Conservation (phyloP, 2,329 filamentous ascomycete genomes). For the Alternaria sp. region DNA sequence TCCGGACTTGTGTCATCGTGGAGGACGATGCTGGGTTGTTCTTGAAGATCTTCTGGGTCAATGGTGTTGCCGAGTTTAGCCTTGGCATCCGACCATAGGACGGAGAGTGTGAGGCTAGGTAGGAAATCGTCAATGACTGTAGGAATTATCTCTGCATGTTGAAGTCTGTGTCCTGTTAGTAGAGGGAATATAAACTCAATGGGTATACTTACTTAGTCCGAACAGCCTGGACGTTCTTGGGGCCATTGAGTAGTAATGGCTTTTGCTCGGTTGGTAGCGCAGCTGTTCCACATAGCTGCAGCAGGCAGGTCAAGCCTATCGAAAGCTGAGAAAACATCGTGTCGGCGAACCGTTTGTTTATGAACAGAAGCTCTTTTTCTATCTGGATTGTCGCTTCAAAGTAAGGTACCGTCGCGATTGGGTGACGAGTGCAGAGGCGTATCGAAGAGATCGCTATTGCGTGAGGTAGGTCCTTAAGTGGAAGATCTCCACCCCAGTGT, state of each 20-base stretch:
- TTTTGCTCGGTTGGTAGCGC: slow-evolving; percentile 43
- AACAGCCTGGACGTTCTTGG: slow-evolving; percentile 34
- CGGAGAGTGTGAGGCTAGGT: slow-evolving; percentile 61
- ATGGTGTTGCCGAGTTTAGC: slow-evolving; percentile 63
- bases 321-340: slow-evolving; percentile 28
- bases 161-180: slow-evolving; percentile 38
- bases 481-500: slow-evolving; percentile 19
- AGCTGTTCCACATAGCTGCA: slow-evolving; percentile 25
- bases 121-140: slow-evolving; percentile 67
- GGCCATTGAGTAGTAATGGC: slow-evolving; percentile 23
- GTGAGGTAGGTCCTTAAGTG: slow-evolving; percentile 23
- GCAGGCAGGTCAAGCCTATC: slow-evolving; percentile 20
- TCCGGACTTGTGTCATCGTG: slow-evolving; percentile 41
- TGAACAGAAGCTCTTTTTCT: not conserved
- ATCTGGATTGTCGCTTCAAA: not conserved
- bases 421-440: not conserved
- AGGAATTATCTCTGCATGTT: slow-evolving; percentile 52
- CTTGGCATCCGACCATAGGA: slow-evolving; percentile 56
- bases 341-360: not conserved
- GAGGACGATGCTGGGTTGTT: slow-evolving; percentile 53
- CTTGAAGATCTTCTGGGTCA: slow-evolving; percentile 53
- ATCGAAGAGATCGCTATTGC: slow-evolving; percentile 17
- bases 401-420: not conserved
- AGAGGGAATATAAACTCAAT: not conserved
- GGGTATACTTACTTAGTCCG: slow-evolving; percentile 35